Conservation (phyloP, 2,329 filamentous ascomycete genomes). For the Apiospora marii region DNA sequence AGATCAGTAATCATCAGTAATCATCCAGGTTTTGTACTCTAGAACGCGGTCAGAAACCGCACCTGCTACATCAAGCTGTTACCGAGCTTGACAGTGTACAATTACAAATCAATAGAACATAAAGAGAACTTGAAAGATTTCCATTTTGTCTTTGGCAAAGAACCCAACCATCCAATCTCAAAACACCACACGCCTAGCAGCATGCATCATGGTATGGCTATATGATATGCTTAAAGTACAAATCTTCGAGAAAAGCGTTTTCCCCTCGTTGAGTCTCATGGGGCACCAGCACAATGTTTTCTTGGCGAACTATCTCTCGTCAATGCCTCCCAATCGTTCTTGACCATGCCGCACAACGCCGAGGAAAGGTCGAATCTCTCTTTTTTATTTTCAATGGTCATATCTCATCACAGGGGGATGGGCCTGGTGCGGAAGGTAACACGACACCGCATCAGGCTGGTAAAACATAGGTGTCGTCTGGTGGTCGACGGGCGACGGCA, state of each 20-base stretch:
- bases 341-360: not conserved
- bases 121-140: not conserved
- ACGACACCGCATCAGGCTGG: not conserved
- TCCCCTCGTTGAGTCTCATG: not conserved
- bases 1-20: conserved; percentile 17
- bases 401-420: not conserved
- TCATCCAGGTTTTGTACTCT: not conserved
- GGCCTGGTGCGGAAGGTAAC: not conserved
- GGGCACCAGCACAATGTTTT: not conserved
- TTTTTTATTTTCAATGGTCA: not conserved
- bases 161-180: not conserved
- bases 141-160: not conserved
- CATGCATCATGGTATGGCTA: not conserved
- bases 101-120: conserved; percentile 15
- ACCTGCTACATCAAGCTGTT: not conserved
- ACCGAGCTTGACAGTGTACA: not conserved
- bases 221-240: not conserved
- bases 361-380: not conserved
- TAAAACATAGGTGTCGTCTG: not conserved
- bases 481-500: not conserved
- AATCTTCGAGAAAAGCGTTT: not conserved
- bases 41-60: not conserved
- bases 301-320: not conserved
- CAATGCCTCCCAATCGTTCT: not conserved
- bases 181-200: conserved; percentile 14